phyloP scores from a whole-genome alignment of 2,329 filamentous ascomycete species.

The Colletotrichum plurivorum region DNA sequence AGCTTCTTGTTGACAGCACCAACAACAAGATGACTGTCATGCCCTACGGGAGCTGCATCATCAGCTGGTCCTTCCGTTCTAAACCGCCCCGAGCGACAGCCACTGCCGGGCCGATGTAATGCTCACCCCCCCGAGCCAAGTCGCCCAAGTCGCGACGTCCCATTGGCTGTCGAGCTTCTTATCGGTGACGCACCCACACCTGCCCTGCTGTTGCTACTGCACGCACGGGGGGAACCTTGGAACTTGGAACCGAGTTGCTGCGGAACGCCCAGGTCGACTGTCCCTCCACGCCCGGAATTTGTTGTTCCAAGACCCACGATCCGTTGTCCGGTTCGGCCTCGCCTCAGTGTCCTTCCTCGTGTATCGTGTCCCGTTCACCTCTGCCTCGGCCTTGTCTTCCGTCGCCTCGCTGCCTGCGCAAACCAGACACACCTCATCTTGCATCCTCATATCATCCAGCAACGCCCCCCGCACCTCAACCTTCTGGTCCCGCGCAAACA shows the following conservation, averaged over 20 bases:
- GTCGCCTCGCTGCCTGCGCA: background rate
- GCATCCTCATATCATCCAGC: background rate
- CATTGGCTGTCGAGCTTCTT: conserved; percentile 34
- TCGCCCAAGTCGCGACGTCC: conserved; percentile 18
- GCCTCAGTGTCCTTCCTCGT: background rate
- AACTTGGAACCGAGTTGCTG: conserved; percentile 4
- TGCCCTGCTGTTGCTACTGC: background rate
- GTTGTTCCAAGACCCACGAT: conserved; percentile 25
- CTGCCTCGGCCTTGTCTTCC: background rate
- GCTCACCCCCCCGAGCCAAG: conserved; percentile 6
- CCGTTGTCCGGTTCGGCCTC: conserved; percentile 18
- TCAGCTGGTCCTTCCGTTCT: background rate
- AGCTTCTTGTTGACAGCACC: no score
- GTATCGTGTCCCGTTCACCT: background rate
- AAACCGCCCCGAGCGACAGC: background rate
- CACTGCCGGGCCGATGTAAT: background rate
- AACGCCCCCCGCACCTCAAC: background rate
- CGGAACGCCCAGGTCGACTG: background rate
- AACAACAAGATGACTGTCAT: background rate
- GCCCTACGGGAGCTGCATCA: conserved; percentile 4
- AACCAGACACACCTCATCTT: no score
- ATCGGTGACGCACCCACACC: conserved; percentile 32
- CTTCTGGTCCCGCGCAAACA: conserved; percentile 2
- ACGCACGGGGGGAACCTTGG: conserved; percentile 30
- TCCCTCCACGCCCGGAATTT: background rate